Evolutionary conservation across 2,329 filamentous ascomycete species (phyloP).

Genomic region (Stagonosporopsis vannaccii): DNA sequence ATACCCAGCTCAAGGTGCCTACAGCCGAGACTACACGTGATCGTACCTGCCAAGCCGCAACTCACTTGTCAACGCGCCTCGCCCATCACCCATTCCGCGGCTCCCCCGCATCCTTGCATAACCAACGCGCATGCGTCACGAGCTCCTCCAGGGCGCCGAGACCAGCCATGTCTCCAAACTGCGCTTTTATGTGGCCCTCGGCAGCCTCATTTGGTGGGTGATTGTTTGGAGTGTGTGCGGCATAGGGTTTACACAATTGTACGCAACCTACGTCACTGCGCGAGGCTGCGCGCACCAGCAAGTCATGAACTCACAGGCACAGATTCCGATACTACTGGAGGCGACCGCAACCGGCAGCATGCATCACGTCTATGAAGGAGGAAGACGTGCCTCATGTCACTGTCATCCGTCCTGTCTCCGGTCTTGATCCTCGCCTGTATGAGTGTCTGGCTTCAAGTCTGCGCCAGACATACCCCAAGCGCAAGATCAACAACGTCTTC

Average conservation of each 20-base stretch:
- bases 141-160: slow-evolving; percentile 29
- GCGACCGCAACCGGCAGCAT: slow-evolving; percentile 53
- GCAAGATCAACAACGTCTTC: slow-evolving; percentile 80
- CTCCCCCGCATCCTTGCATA: slow-evolving; percentile 13
- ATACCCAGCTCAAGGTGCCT: background rate
- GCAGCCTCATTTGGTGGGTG: slow-evolving; percentile 64
- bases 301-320: slow-evolving; percentile 19
- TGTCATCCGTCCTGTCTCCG: slow-evolving; percentile 91
- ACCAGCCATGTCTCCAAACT: slow-evolving; percentile 44
- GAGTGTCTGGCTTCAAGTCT: slow-evolving; percentile 91
- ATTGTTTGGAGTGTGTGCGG: slow-evolving; percentile 63
- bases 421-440: slow-evolving; percentile 86
- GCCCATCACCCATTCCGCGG: slow-evolving; percentile 6
- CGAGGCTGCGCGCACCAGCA: background rate
- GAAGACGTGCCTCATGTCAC: slow-evolving; percentile 79
- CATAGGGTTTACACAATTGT: slow-evolving; percentile 68
- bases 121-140: slow-evolving; percentile 46
- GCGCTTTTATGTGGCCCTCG: slow-evolving; percentile 51
- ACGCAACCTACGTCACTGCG: slow-evolving; percentile 30
- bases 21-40: slow-evolving; percentile 9
- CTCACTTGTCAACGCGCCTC: background rate
- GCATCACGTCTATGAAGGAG: slow-evolving; percentile 45
- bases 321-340: slow-evolving; percentile 64
- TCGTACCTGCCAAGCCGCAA: slow-evolving; percentile 13
- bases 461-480: slow-evolving; percentile 77